Percentiles rank a stretch among this genome's conserved stretches.
phyloP scores from a whole-genome alignment of 805 yeast species.

The Wickerhamomyces rabaulensis region DNA sequence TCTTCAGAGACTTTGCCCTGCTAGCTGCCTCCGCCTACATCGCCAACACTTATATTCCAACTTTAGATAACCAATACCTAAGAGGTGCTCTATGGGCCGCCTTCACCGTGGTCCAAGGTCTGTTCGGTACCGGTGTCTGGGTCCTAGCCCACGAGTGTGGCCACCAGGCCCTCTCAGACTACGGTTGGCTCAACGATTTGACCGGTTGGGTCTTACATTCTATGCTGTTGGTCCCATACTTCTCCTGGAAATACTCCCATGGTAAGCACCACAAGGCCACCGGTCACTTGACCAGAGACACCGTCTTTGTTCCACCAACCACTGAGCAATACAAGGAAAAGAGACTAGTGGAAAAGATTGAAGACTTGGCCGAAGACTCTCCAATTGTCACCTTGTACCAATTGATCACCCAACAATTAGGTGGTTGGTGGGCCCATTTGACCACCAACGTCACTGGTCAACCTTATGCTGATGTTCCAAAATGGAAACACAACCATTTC shows the following conservation, averaged over 20 bases:
- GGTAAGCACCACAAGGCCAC: slow-evolving; percentile 89
- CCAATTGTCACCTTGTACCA: slow-evolving; percentile 58
- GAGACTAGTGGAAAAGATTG: slow-evolving; percentile 34
- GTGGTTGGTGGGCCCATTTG: slow-evolving; percentile 72
- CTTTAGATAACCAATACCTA: slow-evolving; percentile 34
- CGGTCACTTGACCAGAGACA: slow-evolving; percentile 76
- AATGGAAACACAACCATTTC: slow-evolving; percentile 58
- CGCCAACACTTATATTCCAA: slow-evolving; percentile 51
- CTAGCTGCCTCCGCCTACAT: slow-evolving; percentile 45
- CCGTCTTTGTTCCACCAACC: slow-evolving; percentile 77
- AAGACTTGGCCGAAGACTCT: slow-evolving; percentile 66
- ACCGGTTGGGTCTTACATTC: slow-evolving; percentile 86
- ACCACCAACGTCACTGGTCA: slow-evolving; percentile 76
- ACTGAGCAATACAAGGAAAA: slow-evolving; percentile 46
- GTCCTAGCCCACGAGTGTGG: slow-evolving; percentile 91
- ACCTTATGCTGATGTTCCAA: slow-evolving; percentile 42
- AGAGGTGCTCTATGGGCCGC: slow-evolving; percentile 57
- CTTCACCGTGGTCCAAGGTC: slow-evolving; percentile 52
- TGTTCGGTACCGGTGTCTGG: slow-evolving; percentile 77
- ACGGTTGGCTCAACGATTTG: slow-evolving; percentile 65
- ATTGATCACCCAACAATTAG: slow-evolving; percentile 63
- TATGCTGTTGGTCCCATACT: slow-evolving; percentile 74
- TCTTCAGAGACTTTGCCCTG: slow-evolving; percentile 56
- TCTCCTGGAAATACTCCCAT: slow-evolving; percentile 82
- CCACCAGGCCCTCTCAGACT: slow-evolving; percentile 78